Percentiles rank a stretch among this genome's conserved stretches.
Conservation (phyloP, 208 protist species). For the Leishmania braziliensis region DNA sequence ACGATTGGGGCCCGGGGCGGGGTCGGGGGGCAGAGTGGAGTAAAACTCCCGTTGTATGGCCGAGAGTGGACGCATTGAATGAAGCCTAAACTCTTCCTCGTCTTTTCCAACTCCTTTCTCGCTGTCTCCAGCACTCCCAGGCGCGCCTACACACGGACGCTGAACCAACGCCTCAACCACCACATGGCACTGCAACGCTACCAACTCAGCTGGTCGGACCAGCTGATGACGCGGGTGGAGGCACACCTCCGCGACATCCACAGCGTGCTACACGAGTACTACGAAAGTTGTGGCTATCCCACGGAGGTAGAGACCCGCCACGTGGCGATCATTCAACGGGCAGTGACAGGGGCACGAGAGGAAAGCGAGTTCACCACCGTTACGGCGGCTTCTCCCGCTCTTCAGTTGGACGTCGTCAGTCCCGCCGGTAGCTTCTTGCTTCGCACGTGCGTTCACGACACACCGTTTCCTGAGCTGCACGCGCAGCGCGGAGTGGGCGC, state of each 20-base stretch:
- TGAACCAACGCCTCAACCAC: background rate
- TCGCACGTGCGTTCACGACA: slow-evolving; percentile 71
- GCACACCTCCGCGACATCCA: slow-evolving; percentile 76
- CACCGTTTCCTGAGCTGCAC: slow-evolving; percentile 64
- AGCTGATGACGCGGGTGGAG: slow-evolving; percentile 71
- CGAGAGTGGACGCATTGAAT: background rate
- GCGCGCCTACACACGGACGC: slow-evolving; percentile 1
- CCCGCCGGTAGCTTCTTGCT: slow-evolving; percentile 80
- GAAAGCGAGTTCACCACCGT: slow-evolving; percentile 2
- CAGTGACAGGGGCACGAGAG: background rate
- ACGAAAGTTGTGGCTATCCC: slow-evolving; percentile 53
- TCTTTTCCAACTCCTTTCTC: background rate
- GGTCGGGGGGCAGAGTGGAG: background rate
- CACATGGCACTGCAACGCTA: slow-evolving; percentile 74
- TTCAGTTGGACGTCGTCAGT: slow-evolving; percentile 43
- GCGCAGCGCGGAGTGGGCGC: slow-evolving; percentile 60
- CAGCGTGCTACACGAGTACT: slow-evolving; percentile 62
- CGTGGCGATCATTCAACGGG: background rate
- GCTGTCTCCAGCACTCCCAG: background rate
- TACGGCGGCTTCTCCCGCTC: slow-evolving; percentile 5
- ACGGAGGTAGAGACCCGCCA: slow-evolving; percentile 28
- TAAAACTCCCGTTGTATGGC: background rate
- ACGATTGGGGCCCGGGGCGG: background rate
- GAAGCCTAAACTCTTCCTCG: background rate
- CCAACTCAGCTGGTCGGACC: slow-evolving; percentile 75